Evolutionary conservation across 129 eudicot genomes (phyloP).

Genomic region (Centella asiatica): DNA sequence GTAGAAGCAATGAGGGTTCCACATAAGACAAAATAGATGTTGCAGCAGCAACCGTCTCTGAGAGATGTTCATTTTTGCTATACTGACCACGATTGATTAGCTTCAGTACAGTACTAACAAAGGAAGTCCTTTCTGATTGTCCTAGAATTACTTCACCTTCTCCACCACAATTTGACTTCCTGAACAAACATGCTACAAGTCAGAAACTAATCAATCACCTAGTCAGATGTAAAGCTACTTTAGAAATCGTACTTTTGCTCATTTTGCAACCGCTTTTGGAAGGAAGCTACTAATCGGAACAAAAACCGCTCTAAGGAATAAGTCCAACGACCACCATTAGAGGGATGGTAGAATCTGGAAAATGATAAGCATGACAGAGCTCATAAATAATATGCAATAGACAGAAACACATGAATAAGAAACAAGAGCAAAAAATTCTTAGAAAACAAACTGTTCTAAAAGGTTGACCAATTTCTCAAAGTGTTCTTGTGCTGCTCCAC

Average conservation of each 20-base stretch:
- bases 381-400: slow-evolving; percentile 13
- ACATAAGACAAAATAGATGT: slow-evolving; percentile 84
- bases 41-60: slow-evolving; percentile 93
- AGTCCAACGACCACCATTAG: slow-evolving; percentile 99
- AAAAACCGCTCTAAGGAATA: slow-evolving; percentile 77
- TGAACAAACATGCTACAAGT: slow-evolving; percentile 26
- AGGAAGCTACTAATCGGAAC: slow-evolving; percentile 66
- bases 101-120: slow-evolving; percentile 67
- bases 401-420: neutral
- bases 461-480: slow-evolving; percentile 94
- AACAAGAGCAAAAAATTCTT: slow-evolving; percentile 24
- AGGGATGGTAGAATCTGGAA: slow-evolving; percentile 95
- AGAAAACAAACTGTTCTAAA: slow-evolving; percentile 90
- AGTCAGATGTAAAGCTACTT: neutral
- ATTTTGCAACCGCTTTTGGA: slow-evolving; percentile 64
- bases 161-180: slow-evolving; percentile 34
- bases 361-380: slow-evolving; percentile 8
- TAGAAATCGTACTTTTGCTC: slow-evolving; percentile 66
- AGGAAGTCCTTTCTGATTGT: slow-evolving; percentile 67
- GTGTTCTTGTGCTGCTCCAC: slow-evolving; percentile 69
- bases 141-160: slow-evolving; percentile 44
- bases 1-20: slow-evolving; percentile 89
- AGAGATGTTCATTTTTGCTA: slow-evolving; percentile 83
- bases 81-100: slow-evolving; percentile 95
- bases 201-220: slow-evolving; percentile 8